Evolutionary conservation across 2,329 filamentous ascomycete genomes (phyloP).

Genomic region (Aureobasidium sp.): DNA sequence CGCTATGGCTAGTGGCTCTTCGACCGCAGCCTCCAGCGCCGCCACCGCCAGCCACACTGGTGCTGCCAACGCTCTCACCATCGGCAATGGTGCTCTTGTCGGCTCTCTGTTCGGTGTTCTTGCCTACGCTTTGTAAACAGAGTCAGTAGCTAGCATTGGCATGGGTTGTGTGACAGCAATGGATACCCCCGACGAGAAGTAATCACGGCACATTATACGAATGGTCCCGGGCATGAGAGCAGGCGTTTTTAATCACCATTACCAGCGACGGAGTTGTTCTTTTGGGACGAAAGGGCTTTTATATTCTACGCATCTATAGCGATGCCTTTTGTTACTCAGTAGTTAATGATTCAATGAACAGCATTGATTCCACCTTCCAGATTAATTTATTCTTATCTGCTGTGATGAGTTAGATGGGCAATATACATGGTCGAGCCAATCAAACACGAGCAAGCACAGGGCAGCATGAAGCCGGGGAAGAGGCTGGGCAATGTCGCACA

Average conservation of each 20-base stretch:
- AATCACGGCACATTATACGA: constrained; percentile 12
- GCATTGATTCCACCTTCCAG: background rate
- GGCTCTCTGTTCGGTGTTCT: constrained; percentile 50
- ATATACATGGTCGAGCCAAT: background rate
- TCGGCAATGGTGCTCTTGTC: constrained; percentile 43
- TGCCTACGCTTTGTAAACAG: constrained; percentile 49
- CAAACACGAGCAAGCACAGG: background rate
- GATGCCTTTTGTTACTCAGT: constrained; percentile 11
- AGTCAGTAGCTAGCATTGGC: background rate
- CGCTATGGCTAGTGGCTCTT: constrained; percentile 20
- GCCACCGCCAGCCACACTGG: constrained; percentile 24
- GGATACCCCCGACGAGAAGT: background rate
- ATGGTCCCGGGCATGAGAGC: constrained; percentile 10
- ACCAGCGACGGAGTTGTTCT: constrained; percentile 16
- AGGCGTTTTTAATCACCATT: constrained; percentile 13
- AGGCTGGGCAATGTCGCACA: background rate
- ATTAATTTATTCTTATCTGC: background rate
- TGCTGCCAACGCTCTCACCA: constrained; percentile 40
- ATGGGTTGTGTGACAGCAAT: background rate
- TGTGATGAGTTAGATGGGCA: background rate
- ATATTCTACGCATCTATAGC: constrained; percentile 10
- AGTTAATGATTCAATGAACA: constrained; percentile 14
- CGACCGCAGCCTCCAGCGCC: constrained; percentile 20
- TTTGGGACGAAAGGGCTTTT: background rate
- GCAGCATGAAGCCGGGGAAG: constrained; percentile 6